Conservation (phyloP, 768 basidiomycete species). For the Lactifluus hygrophoroides region DNA sequence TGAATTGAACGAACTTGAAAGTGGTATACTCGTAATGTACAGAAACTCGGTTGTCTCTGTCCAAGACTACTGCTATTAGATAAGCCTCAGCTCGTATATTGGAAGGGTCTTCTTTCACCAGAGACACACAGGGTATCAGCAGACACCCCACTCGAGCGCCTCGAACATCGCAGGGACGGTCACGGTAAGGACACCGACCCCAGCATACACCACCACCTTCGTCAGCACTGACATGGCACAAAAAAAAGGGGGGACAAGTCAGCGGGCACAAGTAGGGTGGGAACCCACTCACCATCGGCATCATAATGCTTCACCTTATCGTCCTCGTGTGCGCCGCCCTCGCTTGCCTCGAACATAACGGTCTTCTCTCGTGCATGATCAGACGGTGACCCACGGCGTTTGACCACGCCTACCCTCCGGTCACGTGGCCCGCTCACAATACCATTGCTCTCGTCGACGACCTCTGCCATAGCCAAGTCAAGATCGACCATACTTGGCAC, state of each 20-base stretch:
- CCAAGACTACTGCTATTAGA: too few species aligned
- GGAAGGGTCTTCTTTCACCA: too few species aligned
- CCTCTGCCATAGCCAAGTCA: slow-evolving; percentile 24
- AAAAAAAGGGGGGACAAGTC: slow-evolving; percentile 1
- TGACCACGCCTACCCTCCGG: slow-evolving; percentile 31
- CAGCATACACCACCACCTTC: slow-evolving; percentile 84
- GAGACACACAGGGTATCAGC: too few species aligned
- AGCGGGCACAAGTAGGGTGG: neutral
- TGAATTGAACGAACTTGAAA: too few species aligned
- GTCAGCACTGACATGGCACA: slow-evolving; percentile 52
- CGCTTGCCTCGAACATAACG: slow-evolving; percentile 12
- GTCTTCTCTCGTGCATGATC: slow-evolving; percentile 10
- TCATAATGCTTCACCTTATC: slow-evolving; percentile 68
- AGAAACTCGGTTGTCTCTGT: too few species aligned
- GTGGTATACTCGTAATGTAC: too few species aligned
- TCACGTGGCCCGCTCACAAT: slow-evolving; percentile 31
- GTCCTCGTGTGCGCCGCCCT: slow-evolving; percentile 21
- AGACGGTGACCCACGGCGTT: slow-evolving; percentile 11
- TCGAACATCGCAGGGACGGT: slow-evolving; percentile 61
- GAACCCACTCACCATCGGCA: slow-evolving; percentile 58
- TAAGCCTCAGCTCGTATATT: too few species aligned
- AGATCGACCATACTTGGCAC: slow-evolving; percentile 86
- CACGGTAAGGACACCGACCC: slow-evolving; percentile 68
- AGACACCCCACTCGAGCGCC: slow-evolving; percentile 57
- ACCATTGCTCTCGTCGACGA: slow-evolving; percentile 22